These are phyloP conservation scores for Gloeopeniophorella convolvens DNA, from an alignment of 768 basidiomycete species.

Conservation along the genomic window DNA sequence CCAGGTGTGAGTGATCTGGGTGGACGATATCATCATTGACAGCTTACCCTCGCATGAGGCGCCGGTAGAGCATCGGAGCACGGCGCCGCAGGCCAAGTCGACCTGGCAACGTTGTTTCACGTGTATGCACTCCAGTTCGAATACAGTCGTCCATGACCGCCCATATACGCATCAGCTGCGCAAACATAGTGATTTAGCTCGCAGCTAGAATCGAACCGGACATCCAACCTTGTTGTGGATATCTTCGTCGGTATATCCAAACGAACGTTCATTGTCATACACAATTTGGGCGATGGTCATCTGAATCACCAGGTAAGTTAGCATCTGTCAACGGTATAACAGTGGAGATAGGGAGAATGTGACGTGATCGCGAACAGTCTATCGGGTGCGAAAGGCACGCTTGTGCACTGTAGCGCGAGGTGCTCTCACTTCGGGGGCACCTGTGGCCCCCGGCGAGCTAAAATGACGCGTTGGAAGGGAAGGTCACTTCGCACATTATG, in stretches of 20 bases:
- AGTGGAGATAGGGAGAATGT: not conserved
- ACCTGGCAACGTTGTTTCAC: slow-evolving; percentile 81
- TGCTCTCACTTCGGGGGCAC: not conserved
- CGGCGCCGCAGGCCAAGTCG: slow-evolving; percentile 70
- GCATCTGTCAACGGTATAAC: not conserved
- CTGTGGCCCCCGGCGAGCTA: not conserved
- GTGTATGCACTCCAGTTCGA: slow-evolving; percentile 71
- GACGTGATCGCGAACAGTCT: not conserved
- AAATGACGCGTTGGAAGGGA: not conserved
- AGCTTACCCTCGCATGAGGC: slow-evolving; percentile 80
- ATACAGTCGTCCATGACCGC: slow-evolving; percentile 91
- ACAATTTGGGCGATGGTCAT: slow-evolving; percentile 93
- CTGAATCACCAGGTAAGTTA: slow-evolving; percentile 33
- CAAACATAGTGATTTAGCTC: not conserved
- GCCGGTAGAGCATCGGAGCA: slow-evolving; percentile 83
- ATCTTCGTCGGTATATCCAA: slow-evolving; percentile 68
- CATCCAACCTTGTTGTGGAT: slow-evolving; percentile 60
- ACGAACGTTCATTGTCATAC: slow-evolving; percentile 83
- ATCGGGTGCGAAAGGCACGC: not conserved
- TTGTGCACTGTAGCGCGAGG: not conserved
- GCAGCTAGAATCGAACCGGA: not conserved
- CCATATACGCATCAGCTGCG: slow-evolving; percentile 72
- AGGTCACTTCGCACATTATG: slow-evolving; percentile 70
- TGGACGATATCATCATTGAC: slow-evolving; percentile 1
- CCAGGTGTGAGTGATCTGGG: not conserved